Base-by-base conservation (phyloP, 2,329 filamentous ascomycete species). In the Metarhizium brunneum region DNA sequence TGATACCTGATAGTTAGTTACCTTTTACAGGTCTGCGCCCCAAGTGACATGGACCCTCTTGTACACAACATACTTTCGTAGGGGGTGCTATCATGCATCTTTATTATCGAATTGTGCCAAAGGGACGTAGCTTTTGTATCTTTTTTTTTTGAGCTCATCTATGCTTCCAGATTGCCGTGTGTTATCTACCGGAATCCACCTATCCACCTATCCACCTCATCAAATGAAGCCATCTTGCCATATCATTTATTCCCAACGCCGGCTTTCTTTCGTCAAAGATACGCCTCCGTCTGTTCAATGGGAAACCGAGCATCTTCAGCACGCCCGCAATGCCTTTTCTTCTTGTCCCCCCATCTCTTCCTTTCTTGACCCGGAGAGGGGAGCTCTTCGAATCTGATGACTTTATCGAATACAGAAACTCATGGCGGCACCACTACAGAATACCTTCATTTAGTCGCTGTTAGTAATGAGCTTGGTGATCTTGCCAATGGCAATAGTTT, bases 401-500 rank as follows among this genome's bases (percentile, higher is more conserved):
- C 32, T 52, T 36, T 2, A 48, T 36, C 43, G 20, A 11, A 29
- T 48, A 29, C 53, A 55, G 38, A n/a, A 25, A 25, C 20, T 14
- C 20, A 30, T 55, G 45, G 45, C 40, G 13, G 42, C 50, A 47
- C 45, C 25, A 48, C 56, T 7, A 30, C 14, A 6, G 36, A 16
- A 18, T 50, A 45, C 10, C 35, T 53, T 55, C 25, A 40, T 50
- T 50, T 47, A 52, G 20, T 54, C 42, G 2, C 58, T 56, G 2
- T 75, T 71, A 7, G 68, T 74, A 64, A 84, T 78, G 60, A 99
- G 82, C 81, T 92, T 96, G 58, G 90, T 96, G 71, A 99, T 95
- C 83, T 99, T 99, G 68, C 94, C 94, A 76, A 99, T 99, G 56
- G 94, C 94, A 76, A 99, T 96, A 0, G 94, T 99, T 88, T 97